Evolutionary conservation across 2,329 filamentous ascomycete species (phyloP).

Genomic region (Alternaria novae-zelandiae): DNA sequence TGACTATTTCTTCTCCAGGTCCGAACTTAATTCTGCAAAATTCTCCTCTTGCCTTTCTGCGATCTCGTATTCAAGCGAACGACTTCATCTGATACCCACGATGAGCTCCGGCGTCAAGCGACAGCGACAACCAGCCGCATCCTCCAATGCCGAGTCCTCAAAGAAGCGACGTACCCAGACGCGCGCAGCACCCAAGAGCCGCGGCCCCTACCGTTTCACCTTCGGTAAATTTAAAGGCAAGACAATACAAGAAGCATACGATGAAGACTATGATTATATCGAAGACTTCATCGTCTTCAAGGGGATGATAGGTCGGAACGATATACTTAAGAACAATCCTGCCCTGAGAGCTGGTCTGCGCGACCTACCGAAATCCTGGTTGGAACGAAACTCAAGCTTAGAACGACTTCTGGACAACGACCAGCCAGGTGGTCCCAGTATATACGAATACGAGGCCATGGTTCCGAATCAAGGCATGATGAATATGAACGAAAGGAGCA

Average conservation of each 20-base stretch:
- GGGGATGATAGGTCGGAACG: background rate
- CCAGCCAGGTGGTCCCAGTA: background rate
- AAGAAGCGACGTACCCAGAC: background rate
- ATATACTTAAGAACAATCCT: background rate
- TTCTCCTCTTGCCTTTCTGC: background rate
- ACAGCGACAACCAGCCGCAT: background rate
- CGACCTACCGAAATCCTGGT: background rate
- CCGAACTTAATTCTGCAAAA: background rate
- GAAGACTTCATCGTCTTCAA: background rate
- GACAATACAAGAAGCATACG: background rate
- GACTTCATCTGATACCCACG: background rate
- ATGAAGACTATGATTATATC: background rate
- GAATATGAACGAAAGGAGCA: background rate
- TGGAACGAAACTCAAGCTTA: background rate
- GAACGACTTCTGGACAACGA: background rate
- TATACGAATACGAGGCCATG: background rate
- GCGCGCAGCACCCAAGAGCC: background rate
- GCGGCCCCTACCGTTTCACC: background rate
- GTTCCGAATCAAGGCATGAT: background rate
- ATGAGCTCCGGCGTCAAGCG: background rate
- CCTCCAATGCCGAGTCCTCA: background rate
- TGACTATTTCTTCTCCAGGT: background rate
- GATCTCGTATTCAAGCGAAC: background rate
- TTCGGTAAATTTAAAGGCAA: background rate
- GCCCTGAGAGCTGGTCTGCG: background rate